phyloP scores from a whole-genome alignment of 768 basidiomycete species.

The Leccinum truebloodii region DNA sequence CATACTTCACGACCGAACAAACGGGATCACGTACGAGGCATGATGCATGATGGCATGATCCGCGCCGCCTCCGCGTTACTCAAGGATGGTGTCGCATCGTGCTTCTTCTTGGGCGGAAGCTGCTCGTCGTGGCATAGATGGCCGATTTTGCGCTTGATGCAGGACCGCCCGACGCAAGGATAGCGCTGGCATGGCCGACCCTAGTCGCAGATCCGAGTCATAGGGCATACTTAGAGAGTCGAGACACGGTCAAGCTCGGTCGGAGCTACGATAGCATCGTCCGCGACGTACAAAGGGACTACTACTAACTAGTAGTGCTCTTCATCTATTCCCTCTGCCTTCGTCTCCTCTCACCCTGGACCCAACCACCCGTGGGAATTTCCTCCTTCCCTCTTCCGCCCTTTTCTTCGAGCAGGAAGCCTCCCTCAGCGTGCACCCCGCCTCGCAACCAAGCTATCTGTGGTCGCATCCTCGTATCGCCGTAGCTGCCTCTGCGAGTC shows the following conservation, averaged over 20 bases:
- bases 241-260: constrained; percentile 38
- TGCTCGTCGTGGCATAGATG: constrained; percentile 92
- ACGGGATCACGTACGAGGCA: constrained; percentile 20
- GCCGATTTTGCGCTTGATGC: constrained; percentile 92
- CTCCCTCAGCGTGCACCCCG: too few species aligned
- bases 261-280: too few species aligned
- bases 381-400: too few species aligned
- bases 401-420: too few species aligned
- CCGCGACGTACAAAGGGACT: too few species aligned
- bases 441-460: too few species aligned
- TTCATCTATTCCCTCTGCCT: too few species aligned
- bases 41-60: constrained; percentile 8
- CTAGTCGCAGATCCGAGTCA: constrained; percentile 91
- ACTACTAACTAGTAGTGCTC: too few species aligned
- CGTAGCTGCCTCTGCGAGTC: too few species aligned
- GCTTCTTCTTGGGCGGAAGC: constrained; percentile 52
- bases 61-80: constrained; percentile 36
- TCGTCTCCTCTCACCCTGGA: too few species aligned
- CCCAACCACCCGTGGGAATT: too few species aligned
- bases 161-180: not conserved
- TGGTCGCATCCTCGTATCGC: too few species aligned
- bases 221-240: constrained; percentile 55
- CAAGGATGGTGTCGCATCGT: constrained; percentile 31
- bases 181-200: constrained; percentile 86
- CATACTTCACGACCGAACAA: not conserved